phyloP scores from a whole-genome alignment of 208 protist genomes.

The Porcisia hertigi region DNA sequence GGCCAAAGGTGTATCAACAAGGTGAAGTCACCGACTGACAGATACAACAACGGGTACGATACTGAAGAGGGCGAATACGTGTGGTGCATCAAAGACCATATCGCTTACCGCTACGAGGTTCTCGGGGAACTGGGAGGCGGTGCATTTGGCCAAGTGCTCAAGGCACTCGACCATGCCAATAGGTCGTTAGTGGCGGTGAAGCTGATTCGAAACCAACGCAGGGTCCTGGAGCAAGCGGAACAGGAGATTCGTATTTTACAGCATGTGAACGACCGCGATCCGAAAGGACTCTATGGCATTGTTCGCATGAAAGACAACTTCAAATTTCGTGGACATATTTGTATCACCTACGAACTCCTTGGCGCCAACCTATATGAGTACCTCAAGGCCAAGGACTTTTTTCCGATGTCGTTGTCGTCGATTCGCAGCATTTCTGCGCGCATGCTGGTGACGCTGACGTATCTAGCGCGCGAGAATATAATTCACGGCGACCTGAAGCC shows the following conservation, averaged over 20 bases:
- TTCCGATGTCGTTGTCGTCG: constrained; percentile 70
- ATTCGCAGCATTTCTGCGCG: constrained; percentile 72
- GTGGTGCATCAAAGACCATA: constrained; percentile 88
- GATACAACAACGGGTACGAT: constrained; percentile 92
- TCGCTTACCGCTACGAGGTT: constrained; percentile 92
- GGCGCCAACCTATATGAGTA: constrained; percentile 77
- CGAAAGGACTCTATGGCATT: constrained; percentile 60
- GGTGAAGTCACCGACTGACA: constrained; percentile 45
- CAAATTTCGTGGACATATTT: constrained; percentile 71
- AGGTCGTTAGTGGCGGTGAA: constrained; percentile 71
- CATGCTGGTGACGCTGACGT: constrained; percentile 76
- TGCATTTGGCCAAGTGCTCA: constrained; percentile 88
- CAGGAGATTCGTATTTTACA: constrained; percentile 84
- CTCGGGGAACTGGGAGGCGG: constrained; percentile 71
- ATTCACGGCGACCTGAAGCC: constrained; percentile 97
- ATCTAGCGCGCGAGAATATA: constrained; percentile 82
- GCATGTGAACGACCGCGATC: constrained; percentile 64
- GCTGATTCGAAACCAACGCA: constrained; percentile 74
- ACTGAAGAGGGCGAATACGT: constrained; percentile 93
- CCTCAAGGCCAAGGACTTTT: constrained; percentile 72
- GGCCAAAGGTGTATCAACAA: constrained; percentile 73
- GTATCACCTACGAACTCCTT: constrained; percentile 80
- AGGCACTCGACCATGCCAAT: constrained; percentile 64
- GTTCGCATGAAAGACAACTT: constrained; percentile 79
- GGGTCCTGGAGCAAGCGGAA: constrained; percentile 68